Evolutionary conservation across 2,329 filamentous ascomycete genomes (phyloP).

Genomic region (Neopestalotiopsis sp.): DNA sequence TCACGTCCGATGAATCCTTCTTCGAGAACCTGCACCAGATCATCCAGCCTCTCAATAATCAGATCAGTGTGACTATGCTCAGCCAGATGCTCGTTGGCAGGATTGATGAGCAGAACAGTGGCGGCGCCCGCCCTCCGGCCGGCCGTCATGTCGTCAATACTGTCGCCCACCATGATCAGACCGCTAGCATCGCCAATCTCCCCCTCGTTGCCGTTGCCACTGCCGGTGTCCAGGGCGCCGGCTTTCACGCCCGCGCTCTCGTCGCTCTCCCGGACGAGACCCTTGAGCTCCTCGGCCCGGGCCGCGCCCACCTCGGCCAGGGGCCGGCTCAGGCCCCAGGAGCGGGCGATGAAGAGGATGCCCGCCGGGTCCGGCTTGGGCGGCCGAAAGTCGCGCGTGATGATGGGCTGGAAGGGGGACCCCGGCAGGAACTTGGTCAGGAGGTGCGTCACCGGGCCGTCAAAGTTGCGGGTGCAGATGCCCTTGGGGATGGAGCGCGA

Average conservation of each 20-base stretch:
- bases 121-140: constrained; percentile 83
- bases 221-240: constrained; percentile 21
- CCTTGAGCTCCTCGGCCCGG: constrained; percentile 23
- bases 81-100: constrained; percentile 74
- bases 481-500: constrained; percentile 70
- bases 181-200: constrained; percentile 35
- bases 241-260: constrained; percentile 26
- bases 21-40: constrained; percentile 77
- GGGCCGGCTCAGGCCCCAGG: constrained; percentile 66
- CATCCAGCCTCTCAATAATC: constrained; percentile 73
- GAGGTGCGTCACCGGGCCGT: constrained; percentile 75
- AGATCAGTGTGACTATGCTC: constrained; percentile 79
- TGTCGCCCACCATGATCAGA: constrained; percentile 51
- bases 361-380: constrained; percentile 90
- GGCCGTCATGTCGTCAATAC: constrained; percentile 91
- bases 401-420: constrained; percentile 74
- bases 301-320: constrained; percentile 13
- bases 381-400: constrained; percentile 82
- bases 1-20: constrained; percentile 68
- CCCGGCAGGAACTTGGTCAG: constrained; percentile 74
- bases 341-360: constrained; percentile 81
- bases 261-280: constrained; percentile 25
- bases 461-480: constrained; percentile 95
- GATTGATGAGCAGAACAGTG: constrained; percentile 86
- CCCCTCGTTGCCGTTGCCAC: constrained; percentile 26